Evolutionary conservation across 2,329 filamentous ascomycete genomes (phyloP).

Genomic region (Colletotrichum sp.): DNA sequence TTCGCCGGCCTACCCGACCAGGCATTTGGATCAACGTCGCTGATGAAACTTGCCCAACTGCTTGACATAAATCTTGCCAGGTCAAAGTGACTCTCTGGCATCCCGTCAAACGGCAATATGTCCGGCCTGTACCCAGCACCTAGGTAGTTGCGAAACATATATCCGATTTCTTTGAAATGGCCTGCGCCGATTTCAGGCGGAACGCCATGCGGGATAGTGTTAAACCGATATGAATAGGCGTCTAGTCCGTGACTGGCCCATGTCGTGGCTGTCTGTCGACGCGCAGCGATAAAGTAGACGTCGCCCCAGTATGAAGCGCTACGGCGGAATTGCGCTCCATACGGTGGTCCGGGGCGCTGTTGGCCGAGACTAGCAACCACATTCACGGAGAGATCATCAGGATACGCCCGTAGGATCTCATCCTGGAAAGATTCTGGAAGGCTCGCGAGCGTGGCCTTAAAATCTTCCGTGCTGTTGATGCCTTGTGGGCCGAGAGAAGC

Average conservation of each 20-base stretch:
- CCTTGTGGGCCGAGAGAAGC: not conserved
- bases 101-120: not conserved
- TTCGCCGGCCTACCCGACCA: not conserved
- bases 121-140: not conserved
- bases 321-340: not conserved
- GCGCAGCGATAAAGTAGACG: not conserved
- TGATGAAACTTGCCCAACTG: not conserved
- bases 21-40: not conserved
- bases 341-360: not conserved
- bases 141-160: not conserved
- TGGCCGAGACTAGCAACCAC: not conserved
- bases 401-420: not conserved
- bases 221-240: not conserved
- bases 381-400: not conserved
- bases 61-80: not conserved
- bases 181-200: not conserved
- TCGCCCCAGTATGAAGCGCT: not conserved
- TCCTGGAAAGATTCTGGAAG: not conserved
- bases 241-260: not conserved
- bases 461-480: not conserved
- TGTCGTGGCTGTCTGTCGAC: not conserved
- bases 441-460: not conserved
- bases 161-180: not conserved
- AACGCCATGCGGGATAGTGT: not conserved
- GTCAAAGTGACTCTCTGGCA: not conserved